These are phyloP conservation scores for Brettanomyces naardenensis DNA, from an alignment of 805 yeast genomes.

Conservation along the genomic window DNA sequence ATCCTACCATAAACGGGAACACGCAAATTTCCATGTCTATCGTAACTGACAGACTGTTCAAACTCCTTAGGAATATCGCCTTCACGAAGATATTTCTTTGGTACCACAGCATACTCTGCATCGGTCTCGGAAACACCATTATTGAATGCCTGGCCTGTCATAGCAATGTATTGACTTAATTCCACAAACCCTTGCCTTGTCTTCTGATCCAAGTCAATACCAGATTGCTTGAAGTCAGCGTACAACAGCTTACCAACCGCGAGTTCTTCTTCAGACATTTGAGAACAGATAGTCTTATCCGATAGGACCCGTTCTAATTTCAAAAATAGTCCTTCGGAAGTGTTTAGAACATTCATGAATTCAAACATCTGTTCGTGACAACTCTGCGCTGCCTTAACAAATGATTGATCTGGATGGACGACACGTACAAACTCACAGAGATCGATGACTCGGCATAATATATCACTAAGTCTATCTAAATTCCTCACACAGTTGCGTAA, in stretches of 20 bases:
- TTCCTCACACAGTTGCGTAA: slow-evolving; percentile 46
- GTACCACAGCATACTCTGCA: slow-evolving; percentile 21
- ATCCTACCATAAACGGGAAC: slow-evolving; percentile 56
- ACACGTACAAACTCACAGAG: slow-evolving; percentile 88
- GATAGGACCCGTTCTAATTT: slow-evolving; percentile 51
- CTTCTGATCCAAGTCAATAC: slow-evolving; percentile 66
- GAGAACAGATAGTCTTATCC: slow-evolving; percentile 25
- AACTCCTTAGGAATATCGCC: slow-evolving; percentile 20
- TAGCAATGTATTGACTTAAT: slow-evolving; percentile 72
- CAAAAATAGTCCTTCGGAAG: slow-evolving; percentile 63
- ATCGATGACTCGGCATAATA: slow-evolving; percentile 87
- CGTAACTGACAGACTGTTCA: slow-evolving; percentile 17
- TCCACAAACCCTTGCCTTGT: slow-evolving; percentile 65
- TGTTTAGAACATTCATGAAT: slow-evolving; percentile 87
- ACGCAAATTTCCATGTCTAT: slow-evolving; percentile 32
- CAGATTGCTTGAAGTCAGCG: slow-evolving; percentile 85
- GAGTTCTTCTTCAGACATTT: slow-evolving; percentile 64
- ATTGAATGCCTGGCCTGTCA: slow-evolving; percentile 71
- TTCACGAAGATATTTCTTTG: slow-evolving; percentile 20
- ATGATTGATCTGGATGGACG: slow-evolving; percentile 68
- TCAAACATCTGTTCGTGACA: slow-evolving; percentile 87
- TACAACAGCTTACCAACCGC: slow-evolving; percentile 74
- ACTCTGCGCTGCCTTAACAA: slow-evolving; percentile 74
- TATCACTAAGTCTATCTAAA: slow-evolving; percentile 80
- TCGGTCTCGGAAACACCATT: slow-evolving; percentile 33